Conservation (phyloP, 225 moss, liverwort and hornwort genomes). For the Lunularia cruciata region DNA sequence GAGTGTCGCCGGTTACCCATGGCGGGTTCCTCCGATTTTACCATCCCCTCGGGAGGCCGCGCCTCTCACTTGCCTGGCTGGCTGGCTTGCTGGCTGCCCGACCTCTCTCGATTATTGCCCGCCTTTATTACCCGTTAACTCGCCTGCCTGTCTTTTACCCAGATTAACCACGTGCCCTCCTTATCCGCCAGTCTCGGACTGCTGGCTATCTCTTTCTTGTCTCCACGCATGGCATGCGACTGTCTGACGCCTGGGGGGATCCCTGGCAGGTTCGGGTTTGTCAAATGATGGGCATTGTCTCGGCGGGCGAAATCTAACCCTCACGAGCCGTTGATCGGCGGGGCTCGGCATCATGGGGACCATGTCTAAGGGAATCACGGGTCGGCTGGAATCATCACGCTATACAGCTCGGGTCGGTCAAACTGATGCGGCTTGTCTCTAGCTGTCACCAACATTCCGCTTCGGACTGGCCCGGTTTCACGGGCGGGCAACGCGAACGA, state of each 20-base stretch:
- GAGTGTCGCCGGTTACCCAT: too few species aligned
- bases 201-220: background rate
- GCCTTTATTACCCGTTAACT: slow-evolving; percentile 15
- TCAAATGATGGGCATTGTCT: background rate
- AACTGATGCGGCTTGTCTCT: slow-evolving; percentile 3
- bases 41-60: too few species aligned
- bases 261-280: background rate
- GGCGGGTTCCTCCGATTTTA: too few species aligned
- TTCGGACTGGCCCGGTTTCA: background rate
- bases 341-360: background rate
- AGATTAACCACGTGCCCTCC: slow-evolving; percentile 11
- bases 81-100: slow-evolving; percentile 13
- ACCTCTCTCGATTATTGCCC: slow-evolving; percentile 4
- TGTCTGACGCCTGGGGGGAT: slow-evolving; percentile 6
- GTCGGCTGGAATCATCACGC: too few species aligned
- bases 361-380: too few species aligned
- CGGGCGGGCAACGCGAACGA: background rate
- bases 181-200: slow-evolving; percentile 12
- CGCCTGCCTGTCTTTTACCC: slow-evolving; percentile 15
- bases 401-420: too few species aligned
- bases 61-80: too few species aligned
- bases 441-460: background rate
- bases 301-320: background rate
- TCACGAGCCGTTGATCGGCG: background rate
- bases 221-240: slow-evolving; percentile 18